Evolutionary conservation across 208 protist genomes (phyloP).

Genomic region (Leishmania major): DNA sequence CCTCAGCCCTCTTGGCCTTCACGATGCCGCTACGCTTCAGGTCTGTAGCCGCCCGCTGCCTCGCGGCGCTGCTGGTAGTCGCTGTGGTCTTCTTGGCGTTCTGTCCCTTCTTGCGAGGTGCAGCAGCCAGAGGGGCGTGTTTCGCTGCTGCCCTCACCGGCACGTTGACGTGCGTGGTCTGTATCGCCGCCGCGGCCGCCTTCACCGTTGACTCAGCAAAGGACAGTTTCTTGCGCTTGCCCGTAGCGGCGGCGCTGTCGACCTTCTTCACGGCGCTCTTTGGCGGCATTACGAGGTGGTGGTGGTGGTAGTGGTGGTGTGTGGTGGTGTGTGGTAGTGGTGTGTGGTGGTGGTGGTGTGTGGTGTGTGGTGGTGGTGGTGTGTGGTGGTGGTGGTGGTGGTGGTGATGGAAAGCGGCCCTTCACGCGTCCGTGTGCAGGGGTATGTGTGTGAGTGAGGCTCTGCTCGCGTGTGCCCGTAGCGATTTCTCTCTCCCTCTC

Average conservation of each 20-base stretch:
- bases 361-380: neutral
- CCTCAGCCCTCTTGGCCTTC: constrained; percentile 30
- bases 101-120: constrained; percentile 4
- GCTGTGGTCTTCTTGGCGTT: neutral
- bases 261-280: constrained; percentile 26
- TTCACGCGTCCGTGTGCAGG: neutral
- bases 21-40: constrained; percentile 50
- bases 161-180: constrained; percentile 28
- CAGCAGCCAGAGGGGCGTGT: neutral
- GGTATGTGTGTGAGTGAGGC: neutral
- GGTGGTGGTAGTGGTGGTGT: neutral
- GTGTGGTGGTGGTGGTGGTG: neutral
- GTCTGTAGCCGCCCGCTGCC: constrained; percentile 10
- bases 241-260: constrained; percentile 7
- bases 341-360: neutral
- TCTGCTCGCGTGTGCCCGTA: neutral
- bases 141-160: constrained; percentile 3
- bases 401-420: neutral
- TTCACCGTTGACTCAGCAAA: constrained; percentile 29
- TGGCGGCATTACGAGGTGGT: constrained; percentile 19
- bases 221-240: constrained; percentile 34
- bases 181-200: constrained; percentile 21
- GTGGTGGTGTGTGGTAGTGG: too few relatives aligned
- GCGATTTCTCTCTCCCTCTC: neutral
- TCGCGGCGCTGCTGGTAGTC: neutral